Base-by-base conservation (phyloP, 208 protist species). In the Trypanosoma platydactyli region DNA sequence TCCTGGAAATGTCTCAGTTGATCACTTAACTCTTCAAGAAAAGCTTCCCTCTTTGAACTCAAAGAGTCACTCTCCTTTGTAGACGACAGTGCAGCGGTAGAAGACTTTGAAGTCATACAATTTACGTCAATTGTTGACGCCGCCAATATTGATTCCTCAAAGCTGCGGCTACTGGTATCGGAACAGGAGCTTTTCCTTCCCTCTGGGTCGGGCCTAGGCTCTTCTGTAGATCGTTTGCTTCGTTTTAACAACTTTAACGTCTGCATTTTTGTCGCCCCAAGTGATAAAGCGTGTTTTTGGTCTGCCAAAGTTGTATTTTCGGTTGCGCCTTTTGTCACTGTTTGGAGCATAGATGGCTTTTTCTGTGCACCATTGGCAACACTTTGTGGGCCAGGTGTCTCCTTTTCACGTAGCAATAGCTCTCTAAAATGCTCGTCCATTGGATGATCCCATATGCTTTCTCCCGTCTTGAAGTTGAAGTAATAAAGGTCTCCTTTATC, bases 371-470 rank as follows among this genome's bases (percentile, higher is more conserved):
- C 73, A 42, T 76, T 66, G 16, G 74, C 60, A 45, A 82, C 64
- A 54, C 65, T 76, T 63, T 77, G 61, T 16, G 46, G 54, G 27
- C 65, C 65, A 18, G 71, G 64, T 41, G 77, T 84, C 41, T 69
- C 38, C 40, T 89, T 91, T 64, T 91, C 83, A 3, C 48, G 57
- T 49, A 68, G 71, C 35, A 95, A 81, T 12, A 98, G 61, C 48
- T 93, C 76, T 38, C 84, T 83, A 80, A 94, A 98, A 71, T 98
- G 84, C n/a, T 96, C 79, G 63, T 98, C 97, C 51, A 92, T 80
- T 15, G 97, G 97, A 70, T 98, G 97, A 56, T 98, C 95, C 97
- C 97, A 98, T 57, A 91, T 95, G 46, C 83, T 94, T 48, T 97
- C 68, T 41, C 90, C 92, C 0, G 89, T 95, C 52, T 83, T 86